phyloP scores from a whole-genome alignment of 108 stramenopile species.

The Nitzschia inconspicua region DNA sequence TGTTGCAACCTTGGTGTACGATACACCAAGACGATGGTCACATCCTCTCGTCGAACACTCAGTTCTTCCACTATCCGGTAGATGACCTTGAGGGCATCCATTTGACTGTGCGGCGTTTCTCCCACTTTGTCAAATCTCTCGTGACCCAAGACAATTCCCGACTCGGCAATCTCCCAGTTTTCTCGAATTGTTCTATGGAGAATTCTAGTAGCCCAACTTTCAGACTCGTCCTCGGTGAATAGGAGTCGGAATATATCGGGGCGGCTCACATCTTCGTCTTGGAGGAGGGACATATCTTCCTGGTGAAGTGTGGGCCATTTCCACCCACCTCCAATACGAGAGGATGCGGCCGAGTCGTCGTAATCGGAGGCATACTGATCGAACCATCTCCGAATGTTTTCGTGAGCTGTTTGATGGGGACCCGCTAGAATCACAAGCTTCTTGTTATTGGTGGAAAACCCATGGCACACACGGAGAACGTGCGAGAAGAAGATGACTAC shows the following conservation, averaged over 20 bases:
- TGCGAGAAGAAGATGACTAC: no score
- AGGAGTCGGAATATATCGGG: slow-evolving; percentile 1
- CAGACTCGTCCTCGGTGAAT: background rate
- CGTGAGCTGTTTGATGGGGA: slow-evolving; percentile 16
- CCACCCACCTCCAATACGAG: no score
- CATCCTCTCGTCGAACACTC: slow-evolving; percentile 5
- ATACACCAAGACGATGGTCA: slow-evolving; percentile 23
- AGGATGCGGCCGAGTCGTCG: no score
- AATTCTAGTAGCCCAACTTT: background rate
- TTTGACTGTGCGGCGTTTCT: background rate
- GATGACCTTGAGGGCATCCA: slow-evolving; percentile 7
- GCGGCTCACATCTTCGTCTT: background rate
- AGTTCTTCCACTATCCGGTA: slow-evolving; percentile 1
- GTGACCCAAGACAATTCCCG: slow-evolving; percentile 15
- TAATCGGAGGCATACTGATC: no score
- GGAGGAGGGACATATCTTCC: background rate
- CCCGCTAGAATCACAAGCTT: slow-evolving; percentile 18
- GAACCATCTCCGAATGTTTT: no score
- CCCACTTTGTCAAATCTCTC: slow-evolving; percentile 12
- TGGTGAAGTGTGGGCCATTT: slow-evolving; percentile 2
- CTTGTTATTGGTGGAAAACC: no score
- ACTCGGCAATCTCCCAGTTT: slow-evolving; percentile 1
- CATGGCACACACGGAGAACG: no score
- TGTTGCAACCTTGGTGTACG: slow-evolving; percentile 13
- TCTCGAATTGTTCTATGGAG: background rate